Conservation (phyloP, 2,329 filamentous ascomycete genomes). For the Xylariaceae sp. region DNA sequence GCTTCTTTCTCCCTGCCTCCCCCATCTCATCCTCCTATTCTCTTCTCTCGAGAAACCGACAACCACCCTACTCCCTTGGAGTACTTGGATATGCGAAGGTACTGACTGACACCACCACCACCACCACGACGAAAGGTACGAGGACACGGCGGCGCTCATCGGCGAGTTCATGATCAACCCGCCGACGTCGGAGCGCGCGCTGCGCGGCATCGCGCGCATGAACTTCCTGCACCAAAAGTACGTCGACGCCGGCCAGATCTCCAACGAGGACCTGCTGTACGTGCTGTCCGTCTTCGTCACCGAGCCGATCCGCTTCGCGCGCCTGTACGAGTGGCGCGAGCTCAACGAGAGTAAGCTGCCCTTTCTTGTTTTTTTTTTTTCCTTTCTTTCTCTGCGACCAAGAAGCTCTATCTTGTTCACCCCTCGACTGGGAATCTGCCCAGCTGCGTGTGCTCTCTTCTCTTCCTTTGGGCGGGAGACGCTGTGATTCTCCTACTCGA, state of each 20-base stretch:
- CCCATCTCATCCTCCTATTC: background rate
- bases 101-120: background rate
- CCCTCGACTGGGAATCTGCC: no score
- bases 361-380: no score
- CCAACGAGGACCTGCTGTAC: constrained; percentile 31
- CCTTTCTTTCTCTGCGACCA: no score
- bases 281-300: constrained; percentile 51
- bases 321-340: constrained; percentile 61
- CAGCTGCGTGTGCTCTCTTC: no score
- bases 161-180: constrained; percentile 26
- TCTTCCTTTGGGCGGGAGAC: no score
- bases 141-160: constrained; percentile 25
- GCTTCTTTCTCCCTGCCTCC: background rate
- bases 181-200: constrained; percentile 26
- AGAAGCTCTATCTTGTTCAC: no score
- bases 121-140: constrained; percentile 16
- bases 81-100: background rate
- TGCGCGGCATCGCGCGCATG: constrained; percentile 29
- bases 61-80: background rate
- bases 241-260: constrained; percentile 26
- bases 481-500: no score
- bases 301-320: constrained; percentile 58
- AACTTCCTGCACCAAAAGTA: constrained; percentile 32
- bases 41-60: background rate
- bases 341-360: constrained; percentile 55